Base-by-base conservation (phyloP, 75 land plant species). In the Pinus albicaulis region DNA sequence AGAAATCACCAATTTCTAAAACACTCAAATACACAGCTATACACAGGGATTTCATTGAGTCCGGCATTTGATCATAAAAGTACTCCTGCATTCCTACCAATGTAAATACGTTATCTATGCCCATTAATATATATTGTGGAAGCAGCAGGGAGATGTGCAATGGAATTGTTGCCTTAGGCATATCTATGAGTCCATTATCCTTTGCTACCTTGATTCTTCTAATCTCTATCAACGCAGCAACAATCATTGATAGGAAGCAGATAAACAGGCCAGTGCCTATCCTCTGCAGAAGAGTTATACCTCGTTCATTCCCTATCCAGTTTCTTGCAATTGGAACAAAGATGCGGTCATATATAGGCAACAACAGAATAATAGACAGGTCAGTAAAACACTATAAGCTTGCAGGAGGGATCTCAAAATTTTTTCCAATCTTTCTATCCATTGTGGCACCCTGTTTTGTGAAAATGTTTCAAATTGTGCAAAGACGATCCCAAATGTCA, bases 71-170 rank as follows among this genome's bases (percentile, higher is more conserved):
- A 34, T 81, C 72, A 76, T 92, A 97, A 72, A 94, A 94, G 76
- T 89, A 94, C 78, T 96, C 99, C 76, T 92, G 92, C 87, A 93
- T 88, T 11, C 99, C 99, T 26, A 94, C 90, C 23, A 89, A 82
- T 0, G 98, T 92, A 78, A 97, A 97, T 5, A 97, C 92, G 74
- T 97, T 98, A 1, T 95, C 89, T 19, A 93, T 78, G 0, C 99
- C 99, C 44, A 92, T 55, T 0, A 97, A 59, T 23, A 97, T 74
- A 80, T 91, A 97, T 70, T 97, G 99, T 22, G 99, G 99, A 7
- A 94, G 80, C 60, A 97, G 57, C 84, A 92, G 86, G 53, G 92
- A 97, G 0, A 94, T 88, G 58, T 87, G 88, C 57, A 96, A 24
- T 19, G 86, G 92, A 4, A 83, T 59, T 52, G 77, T 23, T 41